Base-by-base conservation (phyloP, 2,329 filamentous ascomycete species). In the Domatiomyces catenatus region DNA sequence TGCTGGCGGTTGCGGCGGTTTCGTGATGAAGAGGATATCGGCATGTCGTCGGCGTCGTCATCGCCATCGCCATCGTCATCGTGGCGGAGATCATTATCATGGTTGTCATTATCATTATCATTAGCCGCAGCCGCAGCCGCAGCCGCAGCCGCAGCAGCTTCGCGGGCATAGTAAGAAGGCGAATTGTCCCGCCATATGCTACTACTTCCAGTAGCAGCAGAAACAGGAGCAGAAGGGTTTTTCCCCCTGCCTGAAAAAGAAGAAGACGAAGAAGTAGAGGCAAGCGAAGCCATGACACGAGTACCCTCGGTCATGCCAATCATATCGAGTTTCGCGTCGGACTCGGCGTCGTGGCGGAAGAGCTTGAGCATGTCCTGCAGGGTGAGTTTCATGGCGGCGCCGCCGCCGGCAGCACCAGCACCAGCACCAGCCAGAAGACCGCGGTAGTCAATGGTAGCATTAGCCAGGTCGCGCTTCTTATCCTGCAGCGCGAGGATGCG, bases 401-500 rank as follows among this genome's bases (percentile, higher is more conserved):
- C 77, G 50, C 71, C 78, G 53, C 83, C 85, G 63, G 79, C 66
- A 61, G 80, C 84, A 64, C 80, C 78, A 24, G 22, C 22, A 24
- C 22, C 22, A 24, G 22, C 22, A 24, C 22, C 22, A 24, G 22
- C 32, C 32, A 39, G 32, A 15, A 39, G 32, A 39, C 32, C 32
- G 32, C 32, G 10, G 32, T 15, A 12, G 55, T 61, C 92, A 52
- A 98, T 92, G 10, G 92, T 86, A 54, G 89, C 82, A 62, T 87
- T 83, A n/a, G 92, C 90, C 10, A 98, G 76, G 60, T 87, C 80
- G 8, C 92, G 80, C 71, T 98, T 98, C 67, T 88, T 87, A 56
- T 94, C 84, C 68, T 98, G 92, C 19, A 98, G 76, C 54, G 85
- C 86, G n/a, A 96, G 72, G 60, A 98, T 98, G 52, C 89, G 81